Conservation (phyloP, 495 filamentous ascomycete genomes). For the Hypoxylon crocopeplum region DNA sequence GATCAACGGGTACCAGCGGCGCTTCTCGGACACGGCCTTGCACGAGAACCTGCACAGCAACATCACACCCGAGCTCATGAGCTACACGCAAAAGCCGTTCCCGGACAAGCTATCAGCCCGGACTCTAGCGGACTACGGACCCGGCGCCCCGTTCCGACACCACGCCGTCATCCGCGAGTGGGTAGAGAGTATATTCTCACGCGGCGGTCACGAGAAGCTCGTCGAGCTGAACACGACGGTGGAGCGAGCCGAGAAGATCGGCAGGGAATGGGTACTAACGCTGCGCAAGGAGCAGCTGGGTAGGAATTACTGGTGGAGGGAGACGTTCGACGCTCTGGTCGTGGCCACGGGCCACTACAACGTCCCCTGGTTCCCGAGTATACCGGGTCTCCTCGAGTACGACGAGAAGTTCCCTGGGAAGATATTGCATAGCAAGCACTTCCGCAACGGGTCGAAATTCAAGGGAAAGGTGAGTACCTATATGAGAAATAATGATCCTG, state of each 20-base stretch:
- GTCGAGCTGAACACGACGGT: conserved; percentile 51
- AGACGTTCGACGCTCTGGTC: conserved; percentile 44
- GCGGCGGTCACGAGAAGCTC: conserved; percentile 44
- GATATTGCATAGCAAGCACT: conserved; percentile 46
- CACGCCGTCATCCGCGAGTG: conserved; percentile 48
- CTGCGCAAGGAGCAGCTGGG: conserved; percentile 42
- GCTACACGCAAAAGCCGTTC: conserved; percentile 49
- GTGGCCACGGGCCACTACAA: conserved; percentile 47
- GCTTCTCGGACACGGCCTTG: conserved; percentile 59
- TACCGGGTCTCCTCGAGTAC: conserved; percentile 42
- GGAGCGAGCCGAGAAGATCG: conserved; percentile 46
- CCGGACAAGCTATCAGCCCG: conserved; percentile 40
- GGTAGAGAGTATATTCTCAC: conserved; percentile 48
- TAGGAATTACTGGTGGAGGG: conserved; percentile 52
- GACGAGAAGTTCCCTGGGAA: conserved; percentile 42
- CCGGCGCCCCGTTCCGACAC: conserved; percentile 46
- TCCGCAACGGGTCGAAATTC: conserved; percentile 37
- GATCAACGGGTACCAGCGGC: conserved; percentile 49
- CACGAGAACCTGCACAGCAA: conserved; percentile 56
- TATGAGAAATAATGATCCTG: neutral
- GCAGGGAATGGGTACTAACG: conserved; percentile 48
- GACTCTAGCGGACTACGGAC: conserved; percentile 42
- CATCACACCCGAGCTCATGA: conserved; percentile 48
- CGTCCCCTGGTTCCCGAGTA: conserved; percentile 42
- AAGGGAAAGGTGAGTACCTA: conserved; percentile 51